Evolutionary conservation across 2,329 filamentous ascomycete genomes (phyloP).

Genomic region (Aspergillus sp.): DNA sequence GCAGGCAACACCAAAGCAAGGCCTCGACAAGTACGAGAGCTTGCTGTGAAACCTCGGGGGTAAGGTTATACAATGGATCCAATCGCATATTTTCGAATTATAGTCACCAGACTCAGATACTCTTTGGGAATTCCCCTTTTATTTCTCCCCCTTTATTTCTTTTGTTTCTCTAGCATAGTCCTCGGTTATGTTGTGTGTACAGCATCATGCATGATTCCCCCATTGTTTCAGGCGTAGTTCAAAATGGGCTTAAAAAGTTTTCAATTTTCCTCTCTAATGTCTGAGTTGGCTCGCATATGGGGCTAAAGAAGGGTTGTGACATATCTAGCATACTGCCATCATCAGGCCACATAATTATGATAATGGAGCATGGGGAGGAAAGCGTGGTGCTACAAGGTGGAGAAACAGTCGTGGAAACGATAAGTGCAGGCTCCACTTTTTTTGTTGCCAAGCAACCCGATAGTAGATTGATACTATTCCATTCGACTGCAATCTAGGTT

Average conservation of each 20-base stretch:
- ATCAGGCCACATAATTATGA: neutral
- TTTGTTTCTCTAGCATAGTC: constrained; percentile 4
- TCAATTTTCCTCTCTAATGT: neutral
- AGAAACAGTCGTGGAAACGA: neutral
- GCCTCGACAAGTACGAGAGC: constrained; percentile 60
- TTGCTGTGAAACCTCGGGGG: constrained; percentile 44
- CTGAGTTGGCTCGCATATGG: neutral
- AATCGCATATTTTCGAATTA: constrained; percentile 5
- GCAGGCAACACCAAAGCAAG: constrained; percentile 37
- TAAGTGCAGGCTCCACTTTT: constrained; percentile 14
- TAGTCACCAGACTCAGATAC: constrained; percentile 2
- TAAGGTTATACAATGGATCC: neutral
- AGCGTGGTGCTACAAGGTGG: neutral
- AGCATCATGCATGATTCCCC: constrained; percentile 14
- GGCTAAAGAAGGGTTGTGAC: neutral
- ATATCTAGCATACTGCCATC: neutral
- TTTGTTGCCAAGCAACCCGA: constrained; percentile 17
- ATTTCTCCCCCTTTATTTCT: neutral
- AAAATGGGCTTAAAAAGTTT: constrained; percentile 1
- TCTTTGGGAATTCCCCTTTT: neutral
- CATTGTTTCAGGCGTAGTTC: constrained; percentile 1
- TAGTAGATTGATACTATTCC: neutral
- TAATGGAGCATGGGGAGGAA: neutral
- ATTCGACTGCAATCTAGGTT: neutral
- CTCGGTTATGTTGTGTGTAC: constrained; percentile 9